phyloP scores from a whole-genome alignment of 176 grass and related monocot genomes.

The Musa troglodytarum region DNA sequence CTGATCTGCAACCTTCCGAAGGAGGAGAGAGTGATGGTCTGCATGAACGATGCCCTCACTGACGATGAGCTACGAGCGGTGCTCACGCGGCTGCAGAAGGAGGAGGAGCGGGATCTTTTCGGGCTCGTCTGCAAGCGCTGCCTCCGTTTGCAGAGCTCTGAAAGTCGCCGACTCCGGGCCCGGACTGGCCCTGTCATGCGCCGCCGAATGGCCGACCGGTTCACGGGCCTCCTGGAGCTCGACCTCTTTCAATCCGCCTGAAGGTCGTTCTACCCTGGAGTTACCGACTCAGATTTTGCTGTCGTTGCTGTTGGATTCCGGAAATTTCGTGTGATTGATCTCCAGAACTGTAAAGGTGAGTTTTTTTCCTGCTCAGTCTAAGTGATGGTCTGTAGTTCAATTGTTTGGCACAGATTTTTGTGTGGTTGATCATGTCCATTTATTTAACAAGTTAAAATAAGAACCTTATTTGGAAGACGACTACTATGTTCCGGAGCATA shows the following conservation, averaged over 20 bases:
- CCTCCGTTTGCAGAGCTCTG: slow-evolving; percentile 73
- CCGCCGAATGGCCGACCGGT: slow-evolving; percentile 40
- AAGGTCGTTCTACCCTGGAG: slow-evolving; percentile 15
- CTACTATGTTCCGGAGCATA: background rate
- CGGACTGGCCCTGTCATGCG: slow-evolving; percentile 59
- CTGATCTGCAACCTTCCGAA: background rate
- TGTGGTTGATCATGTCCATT: background rate
- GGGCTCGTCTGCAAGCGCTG: slow-evolving; percentile 75
- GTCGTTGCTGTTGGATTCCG: slow-evolving; percentile 13
- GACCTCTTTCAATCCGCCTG: slow-evolving; percentile 11
- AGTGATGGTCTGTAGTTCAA: background rate
- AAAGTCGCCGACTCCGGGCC: slow-evolving; percentile 45
- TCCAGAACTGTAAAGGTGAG: slow-evolving; percentile 20
- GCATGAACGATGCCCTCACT: slow-evolving; percentile 59
- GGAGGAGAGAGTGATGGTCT: background rate
- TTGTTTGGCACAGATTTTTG: background rate
- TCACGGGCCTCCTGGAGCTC: slow-evolving; percentile 7
- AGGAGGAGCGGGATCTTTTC: slow-evolving; percentile 61
- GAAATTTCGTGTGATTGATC: slow-evolving; percentile 11
- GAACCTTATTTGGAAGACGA: background rate
- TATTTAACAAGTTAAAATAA: background rate
- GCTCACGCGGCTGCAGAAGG: slow-evolving; percentile 35
- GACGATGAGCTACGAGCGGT: slow-evolving; percentile 68
- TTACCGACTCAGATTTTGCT: slow-evolving; percentile 17
- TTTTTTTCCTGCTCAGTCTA: background rate